Base-by-base conservation (phyloP, 345 rosid genomes). In the Moricandia arvensis region DNA sequence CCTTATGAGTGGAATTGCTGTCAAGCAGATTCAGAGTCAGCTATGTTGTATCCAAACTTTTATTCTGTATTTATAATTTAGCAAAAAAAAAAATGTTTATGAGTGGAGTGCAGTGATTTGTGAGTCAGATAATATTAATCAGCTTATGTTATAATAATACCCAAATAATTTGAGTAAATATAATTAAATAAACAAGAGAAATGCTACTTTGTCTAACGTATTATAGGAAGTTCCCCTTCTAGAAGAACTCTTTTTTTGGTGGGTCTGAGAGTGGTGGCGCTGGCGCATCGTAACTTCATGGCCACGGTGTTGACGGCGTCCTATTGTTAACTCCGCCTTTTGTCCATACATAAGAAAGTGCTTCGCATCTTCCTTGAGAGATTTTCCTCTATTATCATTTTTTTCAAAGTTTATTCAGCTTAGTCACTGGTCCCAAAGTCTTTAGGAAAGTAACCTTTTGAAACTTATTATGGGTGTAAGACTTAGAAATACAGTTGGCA, bases 291-390 rank as follows among this genome's bases (percentile, higher is more conserved):
- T 61, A 60, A 18, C 34, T 45, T 60, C 35, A 47, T 61, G 38
- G 37, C 18, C 69, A 24, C 53, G 69, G 21, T 63, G 0, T 64
- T 64, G 21, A 63, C 64, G 57, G 57, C 55, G 70, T 63, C 63
- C 55, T 73, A 64, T 27, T 10, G 24, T 54, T n/a, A 24, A 41
- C 66, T 57, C 10, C 3, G 53, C 18, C 10, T 70, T 70, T 10
- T 43, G 57, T 15, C 59, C n/a, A 18, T n/a, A n/a, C n/a, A 37
- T 8, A 41, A 26, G 49, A 61, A 61, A 72, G 34, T 71, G 49
- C 49, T 31, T 72, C 31, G 47, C 21, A 43, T 12, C 16, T 51
- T 17, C 58, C 18, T 49, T 8, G 26, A 54, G 29, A 54, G 21
- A 21, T 18, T 54, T 54, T 54, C 27, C 17, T 29, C 35, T 63